These are phyloP conservation scores for Puccinia novopanici DNA, from an alignment of 1,284 basidiomycete genomes.

Conservation along the genomic window DNA sequence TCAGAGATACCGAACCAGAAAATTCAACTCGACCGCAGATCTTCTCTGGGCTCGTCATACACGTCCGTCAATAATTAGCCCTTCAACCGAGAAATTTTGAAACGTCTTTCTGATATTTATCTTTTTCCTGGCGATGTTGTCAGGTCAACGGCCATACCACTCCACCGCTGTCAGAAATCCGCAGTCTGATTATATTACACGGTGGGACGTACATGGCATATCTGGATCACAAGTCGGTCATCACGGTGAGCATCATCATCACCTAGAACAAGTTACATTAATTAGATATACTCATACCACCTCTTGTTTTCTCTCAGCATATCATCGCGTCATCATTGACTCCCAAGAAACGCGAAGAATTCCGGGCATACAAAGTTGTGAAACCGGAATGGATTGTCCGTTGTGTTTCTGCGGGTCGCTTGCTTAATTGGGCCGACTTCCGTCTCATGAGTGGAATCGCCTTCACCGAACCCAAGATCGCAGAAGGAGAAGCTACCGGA, in stretches of 20 bases:
- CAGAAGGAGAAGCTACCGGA: constrained; percentile 35
- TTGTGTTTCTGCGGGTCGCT: constrained; percentile 67
- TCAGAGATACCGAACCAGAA: constrained; percentile 52
- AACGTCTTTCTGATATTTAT: constrained; percentile 15
- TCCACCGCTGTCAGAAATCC: constrained; percentile 81
- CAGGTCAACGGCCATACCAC: constrained; percentile 85
- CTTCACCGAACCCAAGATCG: background rate
- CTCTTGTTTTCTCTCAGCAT: constrained; percentile 61
- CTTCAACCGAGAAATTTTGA: background rate
- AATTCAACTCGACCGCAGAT: constrained; percentile 63
- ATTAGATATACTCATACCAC: constrained; percentile 64
- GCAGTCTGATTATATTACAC: constrained; percentile 75
- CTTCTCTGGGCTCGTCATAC: constrained; percentile 73
- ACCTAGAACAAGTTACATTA: constrained; percentile 22
- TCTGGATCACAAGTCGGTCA: constrained; percentile 73
- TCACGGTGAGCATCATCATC: constrained; percentile 63
- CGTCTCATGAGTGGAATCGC: constrained; percentile 54
- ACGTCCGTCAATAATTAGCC: constrained; percentile 63
- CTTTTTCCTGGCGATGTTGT: background rate
- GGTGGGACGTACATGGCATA: constrained; percentile 84
- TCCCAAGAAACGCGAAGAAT: constrained; percentile 81
- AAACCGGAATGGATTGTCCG: constrained; percentile 82
- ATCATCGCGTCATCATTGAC: constrained; percentile 88
- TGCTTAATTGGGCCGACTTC: constrained; percentile 77
- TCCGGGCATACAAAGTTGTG: constrained; percentile 83